These are phyloP conservation scores for Naematelia encephala DNA, from an alignment of 768 basidiomycete species.

Conservation along the genomic window DNA sequence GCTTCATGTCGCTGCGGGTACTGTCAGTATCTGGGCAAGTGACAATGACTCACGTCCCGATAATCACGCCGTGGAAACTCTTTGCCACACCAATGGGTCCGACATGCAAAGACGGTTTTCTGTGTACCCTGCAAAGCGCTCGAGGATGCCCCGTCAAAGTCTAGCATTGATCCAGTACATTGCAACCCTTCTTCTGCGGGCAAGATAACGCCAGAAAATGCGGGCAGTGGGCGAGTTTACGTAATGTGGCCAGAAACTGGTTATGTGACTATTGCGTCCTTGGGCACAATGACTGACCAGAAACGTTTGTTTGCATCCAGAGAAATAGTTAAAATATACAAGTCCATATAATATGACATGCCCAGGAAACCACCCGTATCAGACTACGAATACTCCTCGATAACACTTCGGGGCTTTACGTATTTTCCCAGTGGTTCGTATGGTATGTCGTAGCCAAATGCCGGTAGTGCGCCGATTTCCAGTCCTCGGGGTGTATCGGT, in stretches of 20 bases:
- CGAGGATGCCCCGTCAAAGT: background rate
- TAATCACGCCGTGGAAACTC: background rate
- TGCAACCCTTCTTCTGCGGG: too few species aligned
- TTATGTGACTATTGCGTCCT: too few species aligned
- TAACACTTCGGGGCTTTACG: slow-evolving; percentile 55
- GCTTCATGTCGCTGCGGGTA: background rate
- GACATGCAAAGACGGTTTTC: background rate
- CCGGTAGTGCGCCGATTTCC: slow-evolving; percentile 57
- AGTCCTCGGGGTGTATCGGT: slow-evolving; percentile 56
- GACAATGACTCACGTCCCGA: background rate
- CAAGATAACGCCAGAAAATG: too few species aligned
- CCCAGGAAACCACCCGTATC: background rate
- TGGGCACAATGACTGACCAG: too few species aligned
- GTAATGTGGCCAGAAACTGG: too few species aligned
- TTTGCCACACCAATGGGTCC: background rate
- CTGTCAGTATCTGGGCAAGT: background rate
- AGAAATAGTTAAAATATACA: background rate
- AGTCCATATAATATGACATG: too few species aligned
- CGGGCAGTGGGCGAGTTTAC: too few species aligned
- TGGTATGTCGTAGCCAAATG: slow-evolving; percentile 55
- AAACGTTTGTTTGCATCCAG: background rate
- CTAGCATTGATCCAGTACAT: too few species aligned
- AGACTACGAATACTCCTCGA: slow-evolving; percentile 52
- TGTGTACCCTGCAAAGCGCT: background rate
- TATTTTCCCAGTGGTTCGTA: slow-evolving; percentile 49